Evolutionary conservation across 257 asterid genomes (phyloP), one percentile per base, ranked within the genome.

Genomic region (Osmanthus fragrans): DNA sequence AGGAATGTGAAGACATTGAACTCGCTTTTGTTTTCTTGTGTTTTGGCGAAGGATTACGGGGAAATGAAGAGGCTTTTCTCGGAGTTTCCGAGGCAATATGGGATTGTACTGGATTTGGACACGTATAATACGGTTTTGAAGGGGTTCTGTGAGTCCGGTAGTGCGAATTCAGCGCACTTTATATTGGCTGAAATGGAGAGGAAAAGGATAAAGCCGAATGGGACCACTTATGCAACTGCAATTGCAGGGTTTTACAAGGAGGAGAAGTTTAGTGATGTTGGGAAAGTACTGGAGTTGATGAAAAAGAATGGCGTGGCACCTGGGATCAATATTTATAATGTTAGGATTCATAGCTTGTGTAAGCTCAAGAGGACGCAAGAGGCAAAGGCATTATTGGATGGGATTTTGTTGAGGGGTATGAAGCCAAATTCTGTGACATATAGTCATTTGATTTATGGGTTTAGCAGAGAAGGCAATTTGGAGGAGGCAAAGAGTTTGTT

Each of bases 151-250:
- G 86, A 76, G 72, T 90, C 94, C 4, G 92, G 96, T 30, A 80
- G 90, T 11, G 75, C 95, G 0, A 90, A 73, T 54, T 75, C 86
- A 58, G 88, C 89, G 1, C 89, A 88, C 84, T 85, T 95, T 5
- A 39, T 96, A n/a, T 68, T 96, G 70, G 89, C 87, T 27, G 97
- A 93, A 80, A 96, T 96, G 99, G 88, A 75, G 70, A 87, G 91
- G 84, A 92, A 86, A 75, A 67, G 87, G 0, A 77, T 92, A 9
- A 88, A 76, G 79, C 95, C 98, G 0, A 86, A 85, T 42, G 71
- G 37, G 10, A 73, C 87, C 8, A 89, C 98, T 5, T 90, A 90
- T 68, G 87, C 92, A 21, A 42, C 51, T 9, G 92, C 84, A 73
- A 87, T 96, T 9, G 81, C 87, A 0, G 97, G 99, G 51, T 87